Percentiles rank a stretch among this genome's conserved stretches.
Evolutionary conservation across 805 yeast genomes (phyloP).

Genomic region (Starmerella powellii): DNA sequence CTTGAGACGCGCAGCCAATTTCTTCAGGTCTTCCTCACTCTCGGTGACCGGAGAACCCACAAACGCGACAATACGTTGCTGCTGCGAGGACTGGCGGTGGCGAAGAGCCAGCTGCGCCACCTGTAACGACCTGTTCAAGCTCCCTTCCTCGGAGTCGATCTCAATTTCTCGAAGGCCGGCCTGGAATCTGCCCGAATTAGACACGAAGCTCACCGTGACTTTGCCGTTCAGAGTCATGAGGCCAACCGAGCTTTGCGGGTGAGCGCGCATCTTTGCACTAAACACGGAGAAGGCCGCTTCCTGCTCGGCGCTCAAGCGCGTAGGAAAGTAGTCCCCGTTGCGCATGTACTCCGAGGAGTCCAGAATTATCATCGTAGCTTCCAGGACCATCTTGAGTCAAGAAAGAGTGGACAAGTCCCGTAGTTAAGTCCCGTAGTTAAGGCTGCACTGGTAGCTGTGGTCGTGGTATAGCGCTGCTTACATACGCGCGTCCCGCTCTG

Average conservation of each 20-base stretch:
- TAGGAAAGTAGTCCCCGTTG: slow-evolving; percentile 84
- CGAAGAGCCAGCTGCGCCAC: slow-evolving; percentile 89
- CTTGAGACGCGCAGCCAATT: slow-evolving; percentile 81
- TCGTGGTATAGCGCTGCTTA: no score
- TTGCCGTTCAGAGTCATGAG: slow-evolving; percentile 79
- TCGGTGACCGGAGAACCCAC: slow-evolving; percentile 78
- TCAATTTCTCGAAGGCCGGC: slow-evolving; percentile 69
- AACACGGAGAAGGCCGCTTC: slow-evolving; percentile 82
- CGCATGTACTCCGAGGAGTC: slow-evolving; percentile 95
- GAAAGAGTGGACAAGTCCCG: background rate
- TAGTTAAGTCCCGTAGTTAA: no score
- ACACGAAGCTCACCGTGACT: slow-evolving; percentile 78
- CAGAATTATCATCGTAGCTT: slow-evolving; percentile 88
- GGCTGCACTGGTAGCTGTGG: no score
- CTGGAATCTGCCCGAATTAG: slow-evolving; percentile 74
- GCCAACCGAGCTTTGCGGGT: slow-evolving; percentile 93
- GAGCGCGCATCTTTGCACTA: slow-evolving; percentile 70
- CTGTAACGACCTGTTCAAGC: slow-evolving; percentile 74
- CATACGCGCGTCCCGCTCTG: no score
- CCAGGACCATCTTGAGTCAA: slow-evolving; percentile 59
- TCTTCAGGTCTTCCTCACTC: slow-evolving; percentile 57
- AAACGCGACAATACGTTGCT: slow-evolving; percentile 78
- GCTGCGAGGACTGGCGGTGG: slow-evolving; percentile 88
- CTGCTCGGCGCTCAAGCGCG: slow-evolving; percentile 82
- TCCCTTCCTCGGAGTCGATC: slow-evolving; percentile 38